Evolutionary conservation across 306 rosid species (phyloP).

Genomic region (Cucumis cinereus): DNA sequence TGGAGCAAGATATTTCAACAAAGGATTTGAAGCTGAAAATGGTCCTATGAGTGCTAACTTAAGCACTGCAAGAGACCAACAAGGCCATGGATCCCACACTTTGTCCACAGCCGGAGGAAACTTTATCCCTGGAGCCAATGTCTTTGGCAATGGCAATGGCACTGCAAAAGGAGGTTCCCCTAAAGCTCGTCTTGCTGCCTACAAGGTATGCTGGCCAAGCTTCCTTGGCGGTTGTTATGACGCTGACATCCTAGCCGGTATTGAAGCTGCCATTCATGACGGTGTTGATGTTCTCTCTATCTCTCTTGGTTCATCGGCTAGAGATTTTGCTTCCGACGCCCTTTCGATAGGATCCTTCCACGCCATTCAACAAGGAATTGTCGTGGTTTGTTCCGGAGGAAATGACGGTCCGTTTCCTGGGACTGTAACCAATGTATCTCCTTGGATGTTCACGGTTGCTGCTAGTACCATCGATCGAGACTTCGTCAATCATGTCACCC

Average conservation of each 20-base stretch:
- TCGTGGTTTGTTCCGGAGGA: not conserved
- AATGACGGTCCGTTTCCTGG: not conserved
- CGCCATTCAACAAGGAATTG: not conserved
- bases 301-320: not conserved
- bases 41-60: not conserved
- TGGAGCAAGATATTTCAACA: not conserved
- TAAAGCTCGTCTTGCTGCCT: not conserved
- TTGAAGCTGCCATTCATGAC: not conserved
- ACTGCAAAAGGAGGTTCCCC: conserved; percentile 3
- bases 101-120: not conserved
- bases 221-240: not conserved
- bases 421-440: not conserved
- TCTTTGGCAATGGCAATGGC: not conserved
- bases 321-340: not conserved
- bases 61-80: not conserved
- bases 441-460: not conserved
- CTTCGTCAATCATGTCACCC: not conserved
- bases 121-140: not conserved
- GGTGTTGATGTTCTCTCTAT: not conserved
- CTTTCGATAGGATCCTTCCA: not conserved
- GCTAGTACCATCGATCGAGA: not conserved
- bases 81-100: not conserved
- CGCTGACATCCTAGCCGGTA: not conserved
- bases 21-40: not conserved
- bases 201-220: not conserved